Conservation (phyloP, 2,329 filamentous ascomycete species). For the Clonostachys solani region DNA sequence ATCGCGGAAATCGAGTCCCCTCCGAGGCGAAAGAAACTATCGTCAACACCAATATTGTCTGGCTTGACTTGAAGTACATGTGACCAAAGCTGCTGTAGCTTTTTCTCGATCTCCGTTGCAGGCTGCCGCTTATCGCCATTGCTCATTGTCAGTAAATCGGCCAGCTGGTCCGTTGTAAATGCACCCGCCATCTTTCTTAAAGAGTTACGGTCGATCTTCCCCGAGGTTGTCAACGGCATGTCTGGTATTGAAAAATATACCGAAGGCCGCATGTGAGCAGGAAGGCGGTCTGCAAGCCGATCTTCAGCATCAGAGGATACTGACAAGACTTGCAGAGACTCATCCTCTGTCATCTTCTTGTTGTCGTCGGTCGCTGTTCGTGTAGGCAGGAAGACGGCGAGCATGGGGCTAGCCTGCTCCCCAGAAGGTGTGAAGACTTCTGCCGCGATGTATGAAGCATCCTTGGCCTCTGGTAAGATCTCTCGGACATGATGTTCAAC, state of each 20-base stretch:
- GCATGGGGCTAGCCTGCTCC: no score
- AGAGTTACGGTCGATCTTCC: constrained; percentile 13
- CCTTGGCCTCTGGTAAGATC: no score
- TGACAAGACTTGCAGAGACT: no score
- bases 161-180: no score
- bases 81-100: constrained; percentile 20
- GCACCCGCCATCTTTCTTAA: neutral
- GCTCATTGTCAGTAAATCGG: neutral
- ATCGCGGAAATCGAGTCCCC: constrained; percentile 20
- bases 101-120: constrained; percentile 1
- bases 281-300: neutral
- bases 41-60: constrained; percentile 4
- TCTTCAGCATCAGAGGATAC: neutral
- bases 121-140: neutral
- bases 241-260: no score
- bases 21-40: constrained; percentile 20
- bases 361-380: no score
- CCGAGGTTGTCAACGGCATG: constrained; percentile 16
- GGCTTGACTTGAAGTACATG: constrained; percentile 20
- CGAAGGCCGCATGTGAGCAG: no score
- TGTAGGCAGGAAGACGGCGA: no score
- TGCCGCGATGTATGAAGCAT: no score
- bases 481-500: constrained; percentile 13
- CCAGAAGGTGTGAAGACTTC: no score
- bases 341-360: no score